These are phyloP conservation scores for Lentinula guzmanii DNA, from an alignment of 768 basidiomycete genomes.

Conservation along the genomic window DNA sequence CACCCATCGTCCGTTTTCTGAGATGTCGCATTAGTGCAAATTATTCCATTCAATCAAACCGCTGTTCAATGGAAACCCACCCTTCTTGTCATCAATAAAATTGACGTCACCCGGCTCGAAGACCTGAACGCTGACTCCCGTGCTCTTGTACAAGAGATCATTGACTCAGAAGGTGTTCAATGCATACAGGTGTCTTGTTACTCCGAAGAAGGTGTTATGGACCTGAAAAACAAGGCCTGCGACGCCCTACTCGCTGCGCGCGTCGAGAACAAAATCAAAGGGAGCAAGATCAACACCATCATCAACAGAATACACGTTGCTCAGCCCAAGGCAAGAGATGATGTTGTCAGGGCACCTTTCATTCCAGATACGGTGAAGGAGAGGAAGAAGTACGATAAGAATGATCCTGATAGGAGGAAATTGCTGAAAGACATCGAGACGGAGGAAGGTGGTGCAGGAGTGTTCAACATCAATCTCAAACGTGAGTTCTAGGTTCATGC, in stretches of 20 bases:
- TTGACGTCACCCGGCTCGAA: slow-evolving; percentile 85
- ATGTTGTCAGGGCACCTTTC: slow-evolving; percentile 80
- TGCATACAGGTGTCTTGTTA: slow-evolving; percentile 88
- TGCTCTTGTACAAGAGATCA: slow-evolving; percentile 82
- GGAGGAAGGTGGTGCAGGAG: slow-evolving; percentile 85
- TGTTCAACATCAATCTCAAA: slow-evolving; percentile 86
- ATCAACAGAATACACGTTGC: slow-evolving; percentile 97
- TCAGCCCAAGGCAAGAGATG: slow-evolving; percentile 84
- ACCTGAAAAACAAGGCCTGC: slow-evolving; percentile 91
- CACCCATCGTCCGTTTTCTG: neutral
- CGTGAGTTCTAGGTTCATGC: slow-evolving; percentile 45
- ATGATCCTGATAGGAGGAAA: slow-evolving; percentile 67
- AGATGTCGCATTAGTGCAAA: slow-evolving; percentile 64
- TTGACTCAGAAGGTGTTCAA: slow-evolving; percentile 63
- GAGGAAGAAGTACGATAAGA: slow-evolving; percentile 79
- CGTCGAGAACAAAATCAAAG: slow-evolving; percentile 91
- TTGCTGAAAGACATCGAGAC: slow-evolving; percentile 79
- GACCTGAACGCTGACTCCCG: slow-evolving; percentile 76
- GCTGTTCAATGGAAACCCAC: slow-evolving; percentile 91
- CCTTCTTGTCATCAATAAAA: slow-evolving; percentile 95
- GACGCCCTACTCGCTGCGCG: slow-evolving; percentile 93
- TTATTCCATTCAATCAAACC: slow-evolving; percentile 99
- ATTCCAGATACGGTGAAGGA: slow-evolving; percentile 82
- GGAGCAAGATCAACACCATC: slow-evolving; percentile 86
- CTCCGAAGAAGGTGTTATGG: slow-evolving; percentile 97